Evolutionary conservation across 2,329 filamentous ascomycete genomes (phyloP).

Genomic region (Fusarium sp.): DNA sequence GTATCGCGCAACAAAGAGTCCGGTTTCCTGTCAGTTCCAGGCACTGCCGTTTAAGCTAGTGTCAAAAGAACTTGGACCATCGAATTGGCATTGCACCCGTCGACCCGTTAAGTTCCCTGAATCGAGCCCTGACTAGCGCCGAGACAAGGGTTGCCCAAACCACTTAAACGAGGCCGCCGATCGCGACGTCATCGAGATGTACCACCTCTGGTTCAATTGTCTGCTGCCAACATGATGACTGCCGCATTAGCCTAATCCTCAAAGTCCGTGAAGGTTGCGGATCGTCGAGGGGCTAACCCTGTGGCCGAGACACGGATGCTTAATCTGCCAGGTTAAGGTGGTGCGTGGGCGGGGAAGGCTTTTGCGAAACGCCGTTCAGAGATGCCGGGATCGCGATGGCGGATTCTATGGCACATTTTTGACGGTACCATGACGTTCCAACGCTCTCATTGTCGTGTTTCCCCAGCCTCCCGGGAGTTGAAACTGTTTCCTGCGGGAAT

Average conservation of each 20-base stretch:
- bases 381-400: conserved; percentile 25
- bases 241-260: neutral
- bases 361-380: neutral
- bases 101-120: conserved; percentile 24
- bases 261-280: conserved; percentile 4
- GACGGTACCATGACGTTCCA: conserved; percentile 39
- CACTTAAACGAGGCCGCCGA: neutral
- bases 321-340: neutral
- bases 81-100: neutral
- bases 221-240: neutral
- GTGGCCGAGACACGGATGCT: conserved; percentile 24
- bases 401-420: conserved; percentile 16
- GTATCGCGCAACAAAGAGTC: conserved; percentile 14
- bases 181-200: conserved; percentile 2
- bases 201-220: neutral
- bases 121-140: conserved; percentile 26
- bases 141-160: conserved; percentile 12
- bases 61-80: neutral
- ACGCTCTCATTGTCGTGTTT: conserved; percentile 12
- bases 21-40: conserved; percentile 22
- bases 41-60: conserved; percentile 33
- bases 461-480: conserved; percentile 13
- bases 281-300: conserved; percentile 9
- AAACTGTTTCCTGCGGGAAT: too few species aligned
- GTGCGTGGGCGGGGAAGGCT: conserved; percentile 24